Conservation (phyloP, 1,139 yeast genomes). For the Geotrichum carabidarum region DNA sequence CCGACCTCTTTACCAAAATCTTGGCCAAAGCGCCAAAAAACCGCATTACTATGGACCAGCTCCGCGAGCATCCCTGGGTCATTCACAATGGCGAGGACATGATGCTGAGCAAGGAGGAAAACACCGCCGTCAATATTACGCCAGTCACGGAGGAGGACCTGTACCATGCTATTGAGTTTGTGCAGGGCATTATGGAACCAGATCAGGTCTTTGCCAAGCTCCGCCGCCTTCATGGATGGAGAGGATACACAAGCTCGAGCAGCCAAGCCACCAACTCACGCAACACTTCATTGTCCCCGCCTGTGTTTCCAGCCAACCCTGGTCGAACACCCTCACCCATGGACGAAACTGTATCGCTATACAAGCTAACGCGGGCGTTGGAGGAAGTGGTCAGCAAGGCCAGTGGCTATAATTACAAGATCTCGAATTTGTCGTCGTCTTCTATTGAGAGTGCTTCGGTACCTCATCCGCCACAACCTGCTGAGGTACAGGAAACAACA, state of each 20-base stretch:
- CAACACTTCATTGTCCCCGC: slow-evolving; percentile 9
- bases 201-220: slow-evolving; percentile 31
- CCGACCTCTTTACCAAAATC: slow-evolving; percentile 32
- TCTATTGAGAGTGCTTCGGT: not conserved
- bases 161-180: slow-evolving; percentile 37
- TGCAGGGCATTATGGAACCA: slow-evolving; percentile 30
- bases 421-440: not conserved
- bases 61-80: slow-evolving; percentile 60
- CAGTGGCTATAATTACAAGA: not conserved
- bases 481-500: not conserved
- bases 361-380: slow-evolving; percentile 33
- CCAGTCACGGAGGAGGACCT: slow-evolving; percentile 41
- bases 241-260: slow-evolving; percentile 20
- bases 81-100: slow-evolving; percentile 39
- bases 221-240: slow-evolving; percentile 33
- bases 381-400: slow-evolving; percentile 29
- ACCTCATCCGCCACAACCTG: not conserved
- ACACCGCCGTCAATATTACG: slow-evolving; percentile 34
- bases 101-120: slow-evolving; percentile 38
- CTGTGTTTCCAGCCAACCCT: slow-evolving; percentile 7
- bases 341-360: slow-evolving; percentile 24
- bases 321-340: slow-evolving; percentile 14
- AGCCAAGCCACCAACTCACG: slow-evolving; percentile 2
- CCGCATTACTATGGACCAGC: slow-evolving; percentile 49
- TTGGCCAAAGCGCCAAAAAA: slow-evolving; percentile 51